Base-by-base conservation (phyloP, 495 filamentous ascomycete species). In the Bacidia rubella region DNA sequence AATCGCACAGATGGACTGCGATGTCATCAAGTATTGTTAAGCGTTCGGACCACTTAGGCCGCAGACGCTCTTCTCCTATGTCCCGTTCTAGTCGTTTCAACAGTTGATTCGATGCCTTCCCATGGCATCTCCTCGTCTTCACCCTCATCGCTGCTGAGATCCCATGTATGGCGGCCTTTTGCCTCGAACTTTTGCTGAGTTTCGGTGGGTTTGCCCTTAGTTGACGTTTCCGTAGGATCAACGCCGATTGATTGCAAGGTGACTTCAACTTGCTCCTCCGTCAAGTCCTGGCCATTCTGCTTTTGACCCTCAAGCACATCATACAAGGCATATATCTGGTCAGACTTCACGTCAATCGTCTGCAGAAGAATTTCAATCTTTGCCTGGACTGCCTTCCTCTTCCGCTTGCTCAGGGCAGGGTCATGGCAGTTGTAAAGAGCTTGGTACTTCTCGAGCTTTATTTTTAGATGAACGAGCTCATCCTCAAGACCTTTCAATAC, bases 251-350 rank as follows among this genome's bases (percentile, higher is more conserved):
- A 75, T 49, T 76, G 66, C 11, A 88, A 69, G 0, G 85, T 86
- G 27, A 82, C 69, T 52, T 89, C 83, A 48, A 87, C 71, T 54
- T 81, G 77, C 22, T 80, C 73, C 55, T 78, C 71, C 0, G 69
- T 79, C 71, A 90, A 82, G 49, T 81, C 69, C 53, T 78, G 74
- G 1, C 78, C 81, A 20, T 73, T 70, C 48, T 71, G 64, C 69
- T 83, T 86, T 61, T 85, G 81, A 9, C 84, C 87, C 63, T 95
- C 90, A 9, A 94, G 74, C 7, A 95, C 88, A 61, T 97, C 90
- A 54, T 93, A 88, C 5, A 96, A 71, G 7, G 78, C 75, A 63
- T 96, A 96, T 40, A 96, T 82, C 62, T 93, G 86, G 53, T 89
- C 85, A n/a, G 81, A 78, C 65, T 90, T 90, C 54, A 73, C 70